Evolutionary conservation across 176 grass and related monocot species (phyloP).

Genomic region (Stipa capillata): DNA sequence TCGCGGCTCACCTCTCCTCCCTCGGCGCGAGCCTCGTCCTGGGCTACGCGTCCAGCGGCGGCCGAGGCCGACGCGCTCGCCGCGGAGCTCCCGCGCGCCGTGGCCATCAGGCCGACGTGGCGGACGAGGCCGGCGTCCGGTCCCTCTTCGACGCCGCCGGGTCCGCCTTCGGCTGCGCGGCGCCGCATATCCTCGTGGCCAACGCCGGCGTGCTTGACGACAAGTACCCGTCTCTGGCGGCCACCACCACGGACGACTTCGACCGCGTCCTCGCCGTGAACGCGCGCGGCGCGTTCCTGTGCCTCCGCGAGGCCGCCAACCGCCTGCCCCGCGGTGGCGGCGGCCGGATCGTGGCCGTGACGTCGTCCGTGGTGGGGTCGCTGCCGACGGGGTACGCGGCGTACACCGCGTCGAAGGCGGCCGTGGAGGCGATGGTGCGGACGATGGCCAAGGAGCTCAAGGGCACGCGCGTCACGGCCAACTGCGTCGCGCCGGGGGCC

Average conservation of each 20-base stretch:
- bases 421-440: constrained; percentile 51
- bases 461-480: constrained; percentile 46
- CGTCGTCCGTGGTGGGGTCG: constrained; percentile 43
- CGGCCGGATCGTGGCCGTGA: constrained; percentile 63
- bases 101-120: too few relatives aligned
- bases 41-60: too few relatives aligned
- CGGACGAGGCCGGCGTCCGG: too few relatives aligned
- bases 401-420: constrained; percentile 49
- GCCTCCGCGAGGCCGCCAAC: constrained; percentile 61
- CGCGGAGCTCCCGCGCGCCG: too few relatives aligned
- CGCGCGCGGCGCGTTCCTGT: constrained; percentile 65
- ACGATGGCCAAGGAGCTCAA: constrained; percentile 46
- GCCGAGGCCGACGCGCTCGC: too few relatives aligned
- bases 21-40: too few relatives aligned
- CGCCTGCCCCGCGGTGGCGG: constrained; percentile 45
- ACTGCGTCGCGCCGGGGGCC: constrained; percentile 46
- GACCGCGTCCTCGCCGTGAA: constrained; percentile 41
- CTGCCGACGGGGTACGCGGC: constrained; percentile 20
- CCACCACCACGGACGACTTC: constrained; percentile 35
- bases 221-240: too few relatives aligned
- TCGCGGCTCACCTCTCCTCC: too few relatives aligned
- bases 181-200: too few relatives aligned
- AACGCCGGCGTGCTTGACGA: too few relatives aligned
- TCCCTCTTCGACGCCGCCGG: too few relatives aligned
- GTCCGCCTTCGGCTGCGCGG: too few relatives aligned